Conservation (phyloP, 768 basidiomycete species). For the Lactifluus echinatus region DNA sequence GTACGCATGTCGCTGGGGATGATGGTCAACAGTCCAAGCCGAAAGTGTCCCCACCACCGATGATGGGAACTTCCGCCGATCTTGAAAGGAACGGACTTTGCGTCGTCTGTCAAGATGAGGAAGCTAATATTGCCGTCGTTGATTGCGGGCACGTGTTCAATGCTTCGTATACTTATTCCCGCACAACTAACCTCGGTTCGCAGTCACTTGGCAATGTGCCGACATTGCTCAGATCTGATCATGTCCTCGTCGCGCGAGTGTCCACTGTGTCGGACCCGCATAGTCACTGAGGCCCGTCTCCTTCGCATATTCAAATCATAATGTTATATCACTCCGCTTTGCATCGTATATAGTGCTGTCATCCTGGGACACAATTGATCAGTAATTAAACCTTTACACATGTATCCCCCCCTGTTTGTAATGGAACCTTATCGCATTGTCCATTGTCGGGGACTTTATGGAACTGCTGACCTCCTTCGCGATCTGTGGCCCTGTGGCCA, state of each 20-base stretch:
- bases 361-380: too few species aligned
- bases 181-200: not conserved
- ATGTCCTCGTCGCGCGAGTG: slow-evolving; percentile 79
- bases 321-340: not conserved
- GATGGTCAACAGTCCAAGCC: slow-evolving; percentile 13
- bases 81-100: slow-evolving; percentile 71
- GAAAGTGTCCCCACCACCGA: slow-evolving; percentile 24
- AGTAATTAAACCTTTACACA: too few species aligned
- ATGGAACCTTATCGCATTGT: too few species aligned
- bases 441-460: too few species aligned
- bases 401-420: too few species aligned
- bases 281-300: slow-evolving; percentile 73
- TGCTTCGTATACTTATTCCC: not conserved
- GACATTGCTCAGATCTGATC: slow-evolving; percentile 67
- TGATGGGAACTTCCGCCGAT: slow-evolving; percentile 23
- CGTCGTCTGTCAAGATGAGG: slow-evolving; percentile 90
- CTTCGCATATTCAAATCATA: slow-evolving; percentile 64
- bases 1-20: not conserved
- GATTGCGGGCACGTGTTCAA: slow-evolving; percentile 77
- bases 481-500: too few species aligned
- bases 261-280: slow-evolving; percentile 82
- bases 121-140: slow-evolving; percentile 87
- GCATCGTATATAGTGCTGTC: not conserved
- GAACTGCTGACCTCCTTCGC: too few species aligned
- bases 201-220: slow-evolving; percentile 78